These are phyloP conservation scores for Glonium stellatum DNA, from an alignment of 495 filamentous ascomycete genomes.

Conservation along the genomic window DNA sequence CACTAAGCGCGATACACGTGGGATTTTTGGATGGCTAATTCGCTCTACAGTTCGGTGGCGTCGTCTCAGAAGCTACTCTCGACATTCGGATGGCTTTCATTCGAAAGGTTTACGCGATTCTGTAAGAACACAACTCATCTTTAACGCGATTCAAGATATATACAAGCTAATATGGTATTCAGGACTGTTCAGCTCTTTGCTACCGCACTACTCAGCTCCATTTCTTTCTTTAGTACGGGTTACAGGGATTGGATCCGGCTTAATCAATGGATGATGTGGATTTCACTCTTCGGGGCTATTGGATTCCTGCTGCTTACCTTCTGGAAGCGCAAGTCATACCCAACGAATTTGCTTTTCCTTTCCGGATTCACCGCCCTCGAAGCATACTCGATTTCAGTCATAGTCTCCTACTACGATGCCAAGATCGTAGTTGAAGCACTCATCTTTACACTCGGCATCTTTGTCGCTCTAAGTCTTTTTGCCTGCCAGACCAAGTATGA, in stretches of 20 bases:
- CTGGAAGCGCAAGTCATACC: conserved; percentile 98
- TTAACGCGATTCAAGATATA: not conserved
- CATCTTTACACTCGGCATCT: conserved; percentile 84
- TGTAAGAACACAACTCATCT: conserved; percentile 44
- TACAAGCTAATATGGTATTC: conserved; percentile 14
- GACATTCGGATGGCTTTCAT: conserved; percentile 97
- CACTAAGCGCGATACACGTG: not conserved
- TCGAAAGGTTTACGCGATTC: conserved; percentile 82
- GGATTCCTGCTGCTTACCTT: conserved; percentile 80
- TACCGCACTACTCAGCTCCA: conserved; percentile 70
- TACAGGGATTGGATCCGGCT: conserved; percentile 87
- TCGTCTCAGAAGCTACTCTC: conserved; percentile 83
- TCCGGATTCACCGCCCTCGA: conserved; percentile 85
- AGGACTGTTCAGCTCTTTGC: conserved; percentile 82
- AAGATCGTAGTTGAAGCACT: conserved; percentile 83
- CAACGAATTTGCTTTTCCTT: conserved; percentile 88
- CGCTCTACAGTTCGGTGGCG: conserved; percentile 66
- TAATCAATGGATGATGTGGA: conserved; percentile 77
- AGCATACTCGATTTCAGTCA: conserved; percentile 87
- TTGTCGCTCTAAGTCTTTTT: conserved; percentile 85
- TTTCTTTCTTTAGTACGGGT: conserved; percentile 72
- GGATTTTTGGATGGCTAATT: not conserved
- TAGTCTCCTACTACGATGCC: conserved; percentile 78
- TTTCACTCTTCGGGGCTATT: conserved; percentile 73
- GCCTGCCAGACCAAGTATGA: conserved; percentile 98